Evolutionary conservation across 805 yeast genomes (phyloP), one percentile per base, ranked within the genome.

Genomic region (Kluyveromyces starmeri): DNA sequence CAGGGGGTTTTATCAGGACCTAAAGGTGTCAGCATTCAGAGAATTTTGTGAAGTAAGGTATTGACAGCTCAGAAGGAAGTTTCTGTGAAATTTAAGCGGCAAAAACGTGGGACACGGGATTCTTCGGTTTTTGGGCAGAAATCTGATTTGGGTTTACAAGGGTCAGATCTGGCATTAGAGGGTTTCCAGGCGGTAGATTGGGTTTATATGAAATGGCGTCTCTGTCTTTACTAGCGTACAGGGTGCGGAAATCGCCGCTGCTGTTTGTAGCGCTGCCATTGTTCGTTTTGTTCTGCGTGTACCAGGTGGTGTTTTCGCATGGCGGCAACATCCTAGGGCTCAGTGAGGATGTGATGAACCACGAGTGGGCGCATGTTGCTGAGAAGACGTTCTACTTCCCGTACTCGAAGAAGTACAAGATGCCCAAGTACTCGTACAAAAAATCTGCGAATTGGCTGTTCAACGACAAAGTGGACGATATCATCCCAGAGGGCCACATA

Each of bases 401-500:
- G 12, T 57, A 47, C 34, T 43, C 61, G 7, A 51, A 44, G 13
- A 51, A 50, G 33, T 58, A 42, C 37, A 56, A 48, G 32, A 51
- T 46, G 51, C 67, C 69, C 31, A 70, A 68, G 43, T 73, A 74
- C 49, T 59, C 65, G 34, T 74, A 73, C 52, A 57, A 57, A 43
- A 50, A 53, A 32, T 44, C 50, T 25, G 40, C 53, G 10, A 51
- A 49, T 25, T 62, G 65, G 50, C 63, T 73, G 7, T 66, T 73
- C 62, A 68, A 71, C 45, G 64, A 65, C 20, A 64, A 64, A 44
- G 70, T 70, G 39, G 67, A 65, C 30, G 78, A 75, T 51, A 64
- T 72, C 29, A 68, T 75, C 37, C 75, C 83, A 42, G 68, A 74
- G 47, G 80, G 81, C 48, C 92, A 82, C 53, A 80, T 83, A 42